phyloP scores from a whole-genome alignment of 768 basidiomycete species.

The Lentinula lateritia region DNA sequence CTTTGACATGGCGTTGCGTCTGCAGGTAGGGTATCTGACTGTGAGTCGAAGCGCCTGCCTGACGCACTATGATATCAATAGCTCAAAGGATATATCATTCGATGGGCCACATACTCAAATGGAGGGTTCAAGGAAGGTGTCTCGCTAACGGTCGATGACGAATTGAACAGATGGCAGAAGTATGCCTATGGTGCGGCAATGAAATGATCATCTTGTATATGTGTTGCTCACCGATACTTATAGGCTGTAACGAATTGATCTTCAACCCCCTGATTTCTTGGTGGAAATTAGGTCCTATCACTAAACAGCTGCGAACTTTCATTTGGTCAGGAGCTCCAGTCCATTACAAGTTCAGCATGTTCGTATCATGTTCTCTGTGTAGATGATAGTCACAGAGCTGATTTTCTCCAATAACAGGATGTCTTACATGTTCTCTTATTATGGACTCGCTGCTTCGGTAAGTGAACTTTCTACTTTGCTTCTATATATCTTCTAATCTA shows the following conservation, averaged over 20 bases:
- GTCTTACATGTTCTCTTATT: slow-evolving; percentile 60
- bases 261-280: slow-evolving; percentile 81
- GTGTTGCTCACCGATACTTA: neutral
- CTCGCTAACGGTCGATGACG: slow-evolving; percentile 83
- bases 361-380: neutral
- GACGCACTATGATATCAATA: slow-evolving; percentile 8
- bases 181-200: slow-evolving; percentile 59
- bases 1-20: slow-evolving; percentile 73
- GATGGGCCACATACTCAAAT: slow-evolving; percentile 82
- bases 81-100: slow-evolving; percentile 67
- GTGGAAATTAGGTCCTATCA: slow-evolving; percentile 80
- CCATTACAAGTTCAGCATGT: slow-evolving; percentile 79
- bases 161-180: slow-evolving; percentile 91
- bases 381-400: too few species aligned
- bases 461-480: neutral
- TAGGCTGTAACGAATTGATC: slow-evolving; percentile 71
- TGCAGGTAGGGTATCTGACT: slow-evolving; percentile 31
- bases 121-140: slow-evolving; percentile 92
- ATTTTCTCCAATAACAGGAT: slow-evolving; percentile 17
- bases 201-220: neutral
- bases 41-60: neutral
- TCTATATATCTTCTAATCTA: slow-evolving; percentile 47
- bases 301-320: slow-evolving; percentile 70
- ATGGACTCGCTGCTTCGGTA: slow-evolving; percentile 7
- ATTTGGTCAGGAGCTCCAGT: slow-evolving; percentile 73